Base-by-base conservation (phyloP, 805 yeast species). In the Wickerhamiella nectarea region DNA sequence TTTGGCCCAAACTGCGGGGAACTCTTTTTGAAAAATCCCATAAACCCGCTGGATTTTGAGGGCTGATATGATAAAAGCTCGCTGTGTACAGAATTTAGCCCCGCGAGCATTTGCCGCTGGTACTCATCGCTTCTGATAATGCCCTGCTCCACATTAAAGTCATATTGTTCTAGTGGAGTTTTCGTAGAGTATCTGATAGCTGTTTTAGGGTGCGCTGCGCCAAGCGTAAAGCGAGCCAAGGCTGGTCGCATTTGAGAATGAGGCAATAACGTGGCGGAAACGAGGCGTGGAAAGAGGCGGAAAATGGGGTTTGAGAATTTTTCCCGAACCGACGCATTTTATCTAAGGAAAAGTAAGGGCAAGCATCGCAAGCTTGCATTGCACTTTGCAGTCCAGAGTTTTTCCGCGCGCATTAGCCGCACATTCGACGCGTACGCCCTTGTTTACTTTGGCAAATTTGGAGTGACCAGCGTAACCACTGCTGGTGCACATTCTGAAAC, bases 21-120 rank as follows among this genome's bases (percentile, higher is more conserved):
- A 8, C 14, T 21, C 8, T 11, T 12, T 3, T 14, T 3, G 18
- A 40, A 34, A 4, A 38, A 11, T 15, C 19, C 31, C 1, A 26
- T 17, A 9, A 34, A 18, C n/a, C 21, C 14, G n/a, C 25, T 11
- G 61, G 46, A 67, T 67, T 1, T 60, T 0, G 87, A 86, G 26
- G 68, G 78, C 74, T 9, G 62, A 57, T 7, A 56, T 50, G 57
- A 46, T 4, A 49, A 51, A 41, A 89, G 65, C 4, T 69, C 65
- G 4, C 62, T 56, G 57, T 85, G 82, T 14, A 89, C 66, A 1
- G 63, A 58, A 15, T 80, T 73, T 46, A 89, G 63, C 11, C 71
- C 72, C 14, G 72, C 59, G 34, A 89, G 73, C 45, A 85, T 80
- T 24, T 74, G 71, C 34, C 94, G 68, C 62, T 89, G 97, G 59